Conservation (phyloP, 2,329 filamentous ascomycete species). For the Ophiostoma ulmi region DNA sequence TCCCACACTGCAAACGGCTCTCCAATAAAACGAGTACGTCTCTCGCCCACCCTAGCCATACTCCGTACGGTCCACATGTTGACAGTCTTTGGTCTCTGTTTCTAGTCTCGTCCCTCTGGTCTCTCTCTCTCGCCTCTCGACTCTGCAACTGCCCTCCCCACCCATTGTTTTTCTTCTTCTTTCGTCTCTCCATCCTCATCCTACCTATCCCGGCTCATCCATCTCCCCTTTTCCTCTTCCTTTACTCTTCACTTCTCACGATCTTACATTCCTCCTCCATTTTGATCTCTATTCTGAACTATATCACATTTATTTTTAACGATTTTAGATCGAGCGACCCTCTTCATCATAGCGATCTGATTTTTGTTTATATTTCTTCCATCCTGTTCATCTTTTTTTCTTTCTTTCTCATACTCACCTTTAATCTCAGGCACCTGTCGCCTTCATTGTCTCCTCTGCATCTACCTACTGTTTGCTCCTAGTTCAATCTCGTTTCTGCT, state of each 20-base stretch:
- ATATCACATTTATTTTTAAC: not conserved
- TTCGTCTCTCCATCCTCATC: not conserved
- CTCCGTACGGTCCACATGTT: slow-evolving; percentile 8
- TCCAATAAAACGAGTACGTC: slow-evolving; percentile 19
- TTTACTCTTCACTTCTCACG: slow-evolving; percentile 5
- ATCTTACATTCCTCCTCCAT: slow-evolving; percentile 14
- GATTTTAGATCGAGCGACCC: not conserved
- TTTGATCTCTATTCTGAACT: not conserved
- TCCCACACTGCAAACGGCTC: slow-evolving; percentile 32
- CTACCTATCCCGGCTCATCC: not conserved
- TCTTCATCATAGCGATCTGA: not conserved
- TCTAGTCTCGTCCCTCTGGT: not conserved
- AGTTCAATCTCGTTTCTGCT: not conserved
- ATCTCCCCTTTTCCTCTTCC: not conserved
- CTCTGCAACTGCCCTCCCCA: not conserved
- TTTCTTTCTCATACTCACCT: slow-evolving; percentile 4
- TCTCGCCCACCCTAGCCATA: not conserved
- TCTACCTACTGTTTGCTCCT: not conserved
- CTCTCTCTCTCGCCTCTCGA: not conserved
- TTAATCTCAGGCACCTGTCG: not conserved
- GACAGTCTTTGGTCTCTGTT: slow-evolving; percentile 4
- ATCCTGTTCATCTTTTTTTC: not conserved
- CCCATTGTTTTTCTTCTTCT: slow-evolving; percentile 18
- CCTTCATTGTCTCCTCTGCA: not conserved
- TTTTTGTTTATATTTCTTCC: not conserved